Evolutionary conservation across 148 eudicot genomes (phyloP), one percentile per base, ranked within the genome.

Genomic region (Cornus florida): DNA sequence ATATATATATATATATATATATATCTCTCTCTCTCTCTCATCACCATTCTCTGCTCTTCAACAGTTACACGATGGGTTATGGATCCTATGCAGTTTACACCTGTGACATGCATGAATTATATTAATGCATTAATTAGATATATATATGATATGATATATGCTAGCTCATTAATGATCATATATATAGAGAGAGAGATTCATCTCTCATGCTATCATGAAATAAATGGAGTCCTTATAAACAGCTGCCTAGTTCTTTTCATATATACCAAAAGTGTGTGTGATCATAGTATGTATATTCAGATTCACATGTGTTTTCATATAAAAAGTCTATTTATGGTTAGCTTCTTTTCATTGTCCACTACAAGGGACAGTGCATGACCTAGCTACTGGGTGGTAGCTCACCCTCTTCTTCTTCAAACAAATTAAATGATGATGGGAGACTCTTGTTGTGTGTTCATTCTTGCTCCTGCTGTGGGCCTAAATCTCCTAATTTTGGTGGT

Each of bases 41-140:
- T 12, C 70, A 68, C 39, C 70, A 32, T 68, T 68, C 70, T 50
- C 75, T 28, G 60, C n/a, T 24, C 17, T 72, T 24, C 33, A 72
- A 72, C 57, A 24, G 60, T n/a, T 71, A n/a, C 0, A 53, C 1
- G 59, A 41, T 50, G 32, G n/a, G 62, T 38, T 53, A 35, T 46
- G 74, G 75, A 50, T 72, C 38, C 75, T 50, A 24, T 24, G 62
- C 14, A n/a, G 17, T 41, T 22, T 23, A 14, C 74, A 71, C 59
- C 33, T 32, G 33, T 41, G 22, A 14, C 59, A 22, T 71, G 11
- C 59, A 22, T 71, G 22, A 22, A 70, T 70, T 70, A 39, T 38
- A 20, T 20, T n/a, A 28, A 28, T 28, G 20, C 23, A 2, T 6
- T 5, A 35, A 35, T 35, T 35, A 35, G 3, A 35, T 35, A 35